phyloP scores from a whole-genome alignment of 495 filamentous ascomycete genomes.

The Aeminium ludgeri region DNA sequence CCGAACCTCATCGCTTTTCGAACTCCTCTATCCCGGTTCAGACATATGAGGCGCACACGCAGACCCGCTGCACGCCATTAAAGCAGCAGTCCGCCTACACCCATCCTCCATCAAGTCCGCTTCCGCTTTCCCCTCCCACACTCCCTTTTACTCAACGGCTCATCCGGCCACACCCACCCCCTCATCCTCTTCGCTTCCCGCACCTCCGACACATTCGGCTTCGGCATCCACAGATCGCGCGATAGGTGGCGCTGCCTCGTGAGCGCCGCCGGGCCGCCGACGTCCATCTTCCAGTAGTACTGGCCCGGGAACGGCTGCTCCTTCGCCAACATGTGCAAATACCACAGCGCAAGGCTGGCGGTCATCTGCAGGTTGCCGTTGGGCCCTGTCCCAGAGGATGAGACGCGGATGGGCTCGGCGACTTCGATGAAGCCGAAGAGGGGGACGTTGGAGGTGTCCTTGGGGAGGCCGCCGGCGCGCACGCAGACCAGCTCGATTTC shows the following conservation, averaged over 20 bases:
- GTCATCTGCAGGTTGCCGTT: constrained; percentile 41
- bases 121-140: constrained; percentile 16
- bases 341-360: constrained; percentile 53
- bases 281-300: constrained; percentile 53
- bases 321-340: constrained; percentile 69
- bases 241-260: constrained; percentile 51
- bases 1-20: neutral
- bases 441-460: constrained; percentile 31
- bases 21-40: neutral
- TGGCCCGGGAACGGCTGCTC: constrained; percentile 52
- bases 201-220: constrained; percentile 65
- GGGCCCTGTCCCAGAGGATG: constrained; percentile 23
- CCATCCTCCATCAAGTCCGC: neutral
- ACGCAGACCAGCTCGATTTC: constrained; percentile 89
- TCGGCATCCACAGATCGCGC: constrained; percentile 76
- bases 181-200: constrained; percentile 64
- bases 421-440: constrained; percentile 78
- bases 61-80: constrained; percentile 12
- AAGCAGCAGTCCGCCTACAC: neutral
- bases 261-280: constrained; percentile 63
- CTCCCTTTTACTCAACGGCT: constrained; percentile 39
- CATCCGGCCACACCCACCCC: constrained; percentile 74
- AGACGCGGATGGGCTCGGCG: constrained; percentile 39
- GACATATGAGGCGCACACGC: no score
- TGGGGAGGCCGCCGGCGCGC: constrained; percentile 30